Evolutionary conservation across 2,329 filamentous ascomycete species (phyloP).

Genomic region (Fusarium sp.): DNA sequence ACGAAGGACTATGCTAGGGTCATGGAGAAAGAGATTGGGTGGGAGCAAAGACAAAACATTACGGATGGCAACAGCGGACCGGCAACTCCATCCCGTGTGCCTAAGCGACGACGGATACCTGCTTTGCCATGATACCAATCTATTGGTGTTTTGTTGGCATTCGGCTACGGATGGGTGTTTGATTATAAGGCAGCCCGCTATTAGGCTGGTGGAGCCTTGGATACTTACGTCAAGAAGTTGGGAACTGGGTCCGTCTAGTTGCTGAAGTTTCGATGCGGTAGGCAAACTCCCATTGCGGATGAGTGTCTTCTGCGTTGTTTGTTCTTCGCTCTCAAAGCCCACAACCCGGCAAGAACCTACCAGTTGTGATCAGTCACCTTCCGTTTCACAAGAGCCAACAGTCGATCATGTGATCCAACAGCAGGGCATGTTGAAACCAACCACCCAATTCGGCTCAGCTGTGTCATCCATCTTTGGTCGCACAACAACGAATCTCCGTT

Average conservation of each 20-base stretch:
- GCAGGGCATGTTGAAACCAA: constrained; percentile 28
- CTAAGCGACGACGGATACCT: constrained; percentile 31
- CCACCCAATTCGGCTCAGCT: constrained; percentile 39
- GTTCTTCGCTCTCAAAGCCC: constrained; percentile 5
- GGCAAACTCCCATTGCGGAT: constrained; percentile 22
- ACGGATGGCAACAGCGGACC: not conserved
- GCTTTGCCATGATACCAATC: constrained; percentile 25
- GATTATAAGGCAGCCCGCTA: constrained; percentile 14
- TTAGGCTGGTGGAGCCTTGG: constrained; percentile 26
- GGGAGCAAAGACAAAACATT: not conserved
- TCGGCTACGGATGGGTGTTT: not conserved
- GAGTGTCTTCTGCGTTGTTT: constrained; percentile 19
- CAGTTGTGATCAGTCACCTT: constrained; percentile 42
- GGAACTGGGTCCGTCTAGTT: constrained; percentile 16
- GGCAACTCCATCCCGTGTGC: not conserved
- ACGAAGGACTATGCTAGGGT: not conserved
- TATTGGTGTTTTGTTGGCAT: constrained; percentile 12
- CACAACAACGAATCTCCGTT: constrained; percentile 36
- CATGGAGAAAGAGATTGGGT: constrained; percentile 1
- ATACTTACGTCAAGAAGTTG: constrained; percentile 27
- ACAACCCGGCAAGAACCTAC: constrained; percentile 12
- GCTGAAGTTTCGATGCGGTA: constrained; percentile 13
- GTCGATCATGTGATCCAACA: constrained; percentile 49
- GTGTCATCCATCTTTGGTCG: constrained; percentile 39
- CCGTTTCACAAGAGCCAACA: constrained; percentile 32